phyloP scores from a whole-genome alignment of 495 filamentous ascomycete species.

The Hypoxylon intermedium region DNA sequence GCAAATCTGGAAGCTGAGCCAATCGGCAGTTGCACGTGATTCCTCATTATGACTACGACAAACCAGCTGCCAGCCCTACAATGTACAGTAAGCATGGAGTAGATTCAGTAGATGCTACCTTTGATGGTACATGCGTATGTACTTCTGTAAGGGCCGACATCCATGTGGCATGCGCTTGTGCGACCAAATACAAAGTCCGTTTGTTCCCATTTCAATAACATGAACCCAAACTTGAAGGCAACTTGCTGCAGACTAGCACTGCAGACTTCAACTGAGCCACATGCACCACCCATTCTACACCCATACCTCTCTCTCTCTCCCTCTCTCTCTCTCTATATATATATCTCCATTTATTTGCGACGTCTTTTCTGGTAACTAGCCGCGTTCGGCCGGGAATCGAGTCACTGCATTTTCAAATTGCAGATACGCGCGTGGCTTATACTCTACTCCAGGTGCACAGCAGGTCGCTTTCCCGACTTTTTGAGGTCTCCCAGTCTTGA shows the following conservation, averaged over 20 bases:
- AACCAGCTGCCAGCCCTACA: constrained; percentile 2
- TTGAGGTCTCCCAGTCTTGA: background rate
- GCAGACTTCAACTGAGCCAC: constrained; percentile 29
- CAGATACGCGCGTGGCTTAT: constrained; percentile 1
- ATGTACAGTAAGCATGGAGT: constrained; percentile 28
- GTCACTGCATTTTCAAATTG: background rate
- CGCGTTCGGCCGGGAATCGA: background rate
- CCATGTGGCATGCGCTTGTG: no score
- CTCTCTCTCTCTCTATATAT: no score
- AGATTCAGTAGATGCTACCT: background rate
- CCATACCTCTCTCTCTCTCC: no score
- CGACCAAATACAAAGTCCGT: constrained; percentile 15
- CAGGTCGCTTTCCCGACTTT: background rate
- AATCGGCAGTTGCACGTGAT: constrained; percentile 29
- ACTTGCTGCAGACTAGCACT: constrained; percentile 14
- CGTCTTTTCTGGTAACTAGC: constrained; percentile 26
- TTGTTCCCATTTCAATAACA: constrained; percentile 11
- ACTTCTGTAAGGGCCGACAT: background rate
- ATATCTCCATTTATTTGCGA: no score
- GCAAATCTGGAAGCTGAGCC: constrained; percentile 23
- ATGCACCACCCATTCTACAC: no score
- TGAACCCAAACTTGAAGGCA: background rate
- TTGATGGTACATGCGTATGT: constrained; percentile 12
- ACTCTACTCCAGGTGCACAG: background rate
- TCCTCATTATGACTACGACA: no score